These are phyloP conservation scores for Crithidia mellificae DNA, from an alignment of 208 protist species.

Conservation along the genomic window DNA sequence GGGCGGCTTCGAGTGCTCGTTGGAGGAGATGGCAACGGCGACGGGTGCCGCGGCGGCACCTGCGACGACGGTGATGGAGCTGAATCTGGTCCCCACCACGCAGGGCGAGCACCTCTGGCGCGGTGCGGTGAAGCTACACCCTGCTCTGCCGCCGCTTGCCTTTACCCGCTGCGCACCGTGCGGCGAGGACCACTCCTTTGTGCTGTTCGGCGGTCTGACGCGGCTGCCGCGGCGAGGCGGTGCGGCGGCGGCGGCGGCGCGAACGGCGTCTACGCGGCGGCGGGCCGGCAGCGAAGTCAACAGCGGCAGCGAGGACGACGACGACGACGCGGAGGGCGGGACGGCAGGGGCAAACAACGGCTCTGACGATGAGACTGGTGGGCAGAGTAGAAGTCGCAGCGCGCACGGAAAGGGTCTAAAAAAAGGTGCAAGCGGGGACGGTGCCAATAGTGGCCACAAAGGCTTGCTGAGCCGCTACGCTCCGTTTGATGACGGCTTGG, in stretches of 20 bases:
- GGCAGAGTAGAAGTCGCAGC: too few species aligned
- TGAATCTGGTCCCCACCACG: slow-evolving; percentile 64
- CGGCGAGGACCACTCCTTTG: slow-evolving; percentile 75
- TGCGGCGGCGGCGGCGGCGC: slow-evolving; percentile 9
- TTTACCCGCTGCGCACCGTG: slow-evolving; percentile 64
- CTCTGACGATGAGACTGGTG: not conserved
- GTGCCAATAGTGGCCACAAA: slow-evolving; percentile 2
- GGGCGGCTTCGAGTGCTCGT: slow-evolving; percentile 67
- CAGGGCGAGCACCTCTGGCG: slow-evolving; percentile 63
- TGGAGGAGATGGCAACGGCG: slow-evolving; percentile 43
- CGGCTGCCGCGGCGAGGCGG: slow-evolving; percentile 19
- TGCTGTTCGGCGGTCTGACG: slow-evolving; percentile 79
- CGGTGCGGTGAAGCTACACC: slow-evolving; percentile 26
- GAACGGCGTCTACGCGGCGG: slow-evolving; percentile 10
- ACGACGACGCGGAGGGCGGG: too few species aligned
- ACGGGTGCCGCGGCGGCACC: too few species aligned
- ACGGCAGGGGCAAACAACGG: too few species aligned
- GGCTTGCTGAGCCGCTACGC: slow-evolving; percentile 35
- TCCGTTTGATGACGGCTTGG: slow-evolving; percentile 62
- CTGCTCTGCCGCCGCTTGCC: slow-evolving; percentile 62
- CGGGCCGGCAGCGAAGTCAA: not conserved
- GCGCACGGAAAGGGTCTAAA: not conserved
- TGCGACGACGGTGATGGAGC: slow-evolving; percentile 44
- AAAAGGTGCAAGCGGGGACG: slow-evolving; percentile 6
- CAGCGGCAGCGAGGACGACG: slow-evolving; percentile 11